These are phyloP conservation scores for Xylaria intraflava DNA, from an alignment of 495 filamentous ascomycete species.

Conservation along the genomic window DNA sequence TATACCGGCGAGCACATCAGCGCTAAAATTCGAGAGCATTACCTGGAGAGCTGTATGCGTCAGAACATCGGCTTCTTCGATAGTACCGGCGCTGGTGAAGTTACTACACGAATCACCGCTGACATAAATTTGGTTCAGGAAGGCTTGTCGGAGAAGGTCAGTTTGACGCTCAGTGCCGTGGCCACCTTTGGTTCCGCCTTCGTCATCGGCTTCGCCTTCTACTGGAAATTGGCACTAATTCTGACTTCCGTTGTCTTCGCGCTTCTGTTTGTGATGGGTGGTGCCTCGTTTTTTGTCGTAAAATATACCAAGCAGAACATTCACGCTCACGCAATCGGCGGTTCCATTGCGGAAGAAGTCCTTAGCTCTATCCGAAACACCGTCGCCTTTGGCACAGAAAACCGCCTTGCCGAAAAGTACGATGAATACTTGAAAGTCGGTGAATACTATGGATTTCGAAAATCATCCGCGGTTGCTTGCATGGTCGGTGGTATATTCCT, in stretches of 20 bases:
- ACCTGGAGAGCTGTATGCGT: constrained; percentile 73
- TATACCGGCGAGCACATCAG: constrained; percentile 88
- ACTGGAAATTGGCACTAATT: constrained; percentile 79
- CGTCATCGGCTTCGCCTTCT: constrained; percentile 78
- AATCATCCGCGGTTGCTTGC: constrained; percentile 58
- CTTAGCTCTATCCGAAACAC: constrained; percentile 90
- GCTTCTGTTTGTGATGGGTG: constrained; percentile 67
- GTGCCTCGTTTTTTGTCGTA: constrained; percentile 63
- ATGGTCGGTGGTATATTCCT: constrained; percentile 82
- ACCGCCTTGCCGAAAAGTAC: constrained; percentile 79
- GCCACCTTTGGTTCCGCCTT: constrained; percentile 85
- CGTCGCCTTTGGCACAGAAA: constrained; percentile 88
- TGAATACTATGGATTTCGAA: constrained; percentile 69
- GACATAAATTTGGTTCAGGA: constrained; percentile 87
- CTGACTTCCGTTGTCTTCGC: constrained; percentile 70
- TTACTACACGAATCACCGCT: constrained; percentile 85
- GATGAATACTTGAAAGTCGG: constrained; percentile 65
- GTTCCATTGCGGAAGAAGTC: constrained; percentile 89
- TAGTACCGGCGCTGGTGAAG: constrained; percentile 83
- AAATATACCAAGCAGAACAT: constrained; percentile 73
- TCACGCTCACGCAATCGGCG: constrained; percentile 72
- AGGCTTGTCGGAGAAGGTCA: constrained; percentile 81
- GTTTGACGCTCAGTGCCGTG: constrained; percentile 63
- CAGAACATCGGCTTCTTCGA: constrained; percentile 95
- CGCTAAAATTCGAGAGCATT: constrained; percentile 76